Conservation (phyloP, 139 green algal species). For the Protoeuglena noctilucae region DNA sequence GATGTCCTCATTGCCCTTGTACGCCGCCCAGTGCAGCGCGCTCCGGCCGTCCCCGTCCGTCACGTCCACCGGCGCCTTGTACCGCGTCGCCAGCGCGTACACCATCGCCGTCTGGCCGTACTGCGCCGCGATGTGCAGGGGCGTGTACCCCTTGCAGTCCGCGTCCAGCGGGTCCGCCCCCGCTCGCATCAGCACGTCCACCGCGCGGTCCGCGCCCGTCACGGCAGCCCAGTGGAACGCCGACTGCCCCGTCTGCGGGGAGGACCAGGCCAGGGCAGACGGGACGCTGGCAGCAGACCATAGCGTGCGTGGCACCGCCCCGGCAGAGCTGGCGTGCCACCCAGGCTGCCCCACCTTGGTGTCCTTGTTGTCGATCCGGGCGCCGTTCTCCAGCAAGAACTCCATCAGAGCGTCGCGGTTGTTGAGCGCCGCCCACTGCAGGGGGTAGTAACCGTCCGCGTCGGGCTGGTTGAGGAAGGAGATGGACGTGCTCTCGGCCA, state of each 20-base stretch:
- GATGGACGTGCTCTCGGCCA: background rate
- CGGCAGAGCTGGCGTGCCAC: background rate
- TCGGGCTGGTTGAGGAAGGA: background rate
- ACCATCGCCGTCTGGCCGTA: slow-evolving; percentile 87
- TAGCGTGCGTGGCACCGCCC: no score
- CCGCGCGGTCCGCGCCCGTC: slow-evolving; percentile 44
- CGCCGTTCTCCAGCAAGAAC: slow-evolving; percentile 35
- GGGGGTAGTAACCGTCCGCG: slow-evolving; percentile 22
- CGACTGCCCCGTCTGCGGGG: slow-evolving; percentile 59
- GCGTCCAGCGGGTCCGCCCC: slow-evolving; percentile 23
- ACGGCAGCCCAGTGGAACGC: slow-evolving; percentile 44
- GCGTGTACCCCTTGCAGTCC: slow-evolving; percentile 58
- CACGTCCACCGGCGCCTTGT: slow-evolving; percentile 57
- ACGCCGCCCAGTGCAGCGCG: slow-evolving; percentile 71
- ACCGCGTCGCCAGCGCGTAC: slow-evolving; percentile 74
- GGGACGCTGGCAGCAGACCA: no score
- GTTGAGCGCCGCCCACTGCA: slow-evolving; percentile 91
- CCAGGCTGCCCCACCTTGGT: background rate
- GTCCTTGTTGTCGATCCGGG: background rate
- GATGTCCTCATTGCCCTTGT: slow-evolving; percentile 79
- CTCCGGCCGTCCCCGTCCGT: slow-evolving; percentile 55
- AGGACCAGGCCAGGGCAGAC: no score
- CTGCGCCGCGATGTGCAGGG: slow-evolving; percentile 73
- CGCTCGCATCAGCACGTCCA: slow-evolving; percentile 52
- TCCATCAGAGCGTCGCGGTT: slow-evolving; percentile 52